phyloP scores from a whole-genome alignment of 2,329 filamentous ascomycete genomes.

The Xylariaceae sp. region DNA sequence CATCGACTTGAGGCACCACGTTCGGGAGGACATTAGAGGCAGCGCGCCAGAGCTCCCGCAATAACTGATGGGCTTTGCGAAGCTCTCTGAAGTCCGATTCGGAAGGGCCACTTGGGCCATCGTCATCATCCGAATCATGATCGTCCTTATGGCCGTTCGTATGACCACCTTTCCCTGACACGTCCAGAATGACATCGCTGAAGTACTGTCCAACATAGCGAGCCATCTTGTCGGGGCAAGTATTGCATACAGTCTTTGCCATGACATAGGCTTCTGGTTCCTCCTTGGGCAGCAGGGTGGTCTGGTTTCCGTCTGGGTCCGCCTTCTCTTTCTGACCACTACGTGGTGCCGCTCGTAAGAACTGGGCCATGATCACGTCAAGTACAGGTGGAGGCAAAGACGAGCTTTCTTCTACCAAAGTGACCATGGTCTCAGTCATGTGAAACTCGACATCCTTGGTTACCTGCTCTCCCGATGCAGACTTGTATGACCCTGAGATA shows the following conservation, averaged over 20 bases:
- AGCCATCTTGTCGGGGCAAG: slow-evolving; percentile 88
- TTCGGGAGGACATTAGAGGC: slow-evolving; percentile 85
- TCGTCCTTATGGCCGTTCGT: slow-evolving; percentile 55
- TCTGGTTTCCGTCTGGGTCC: slow-evolving; percentile 70
- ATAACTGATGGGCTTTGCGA: slow-evolving; percentile 80
- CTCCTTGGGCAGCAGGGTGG: slow-evolving; percentile 78
- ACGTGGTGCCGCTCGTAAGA: slow-evolving; percentile 78
- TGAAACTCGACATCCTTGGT: slow-evolving; percentile 92
- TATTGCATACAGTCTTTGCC: slow-evolving; percentile 90
- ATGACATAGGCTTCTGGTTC: slow-evolving; percentile 92
- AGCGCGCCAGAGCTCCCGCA: slow-evolving; percentile 91
- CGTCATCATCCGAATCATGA: slow-evolving; percentile 62
- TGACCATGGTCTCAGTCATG: slow-evolving; percentile 80
- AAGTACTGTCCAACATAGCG: slow-evolving; percentile 95
- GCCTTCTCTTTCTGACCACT: slow-evolving; percentile 56
- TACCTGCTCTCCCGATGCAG: slow-evolving; percentile 72
- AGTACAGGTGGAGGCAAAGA: slow-evolving; percentile 77
- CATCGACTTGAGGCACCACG: slow-evolving; percentile 89
- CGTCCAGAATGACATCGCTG: slow-evolving; percentile 91
- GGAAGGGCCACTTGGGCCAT: slow-evolving; percentile 58
- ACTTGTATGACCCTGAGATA: slow-evolving; percentile 72
- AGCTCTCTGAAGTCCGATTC: slow-evolving; percentile 85
- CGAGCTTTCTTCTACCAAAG: slow-evolving; percentile 79
- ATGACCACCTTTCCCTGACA: slow-evolving; percentile 58
- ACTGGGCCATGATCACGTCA: slow-evolving; percentile 93